These are phyloP conservation scores for Mycena latifolia DNA, from an alignment of 768 basidiomycete genomes.

Conservation along the genomic window DNA sequence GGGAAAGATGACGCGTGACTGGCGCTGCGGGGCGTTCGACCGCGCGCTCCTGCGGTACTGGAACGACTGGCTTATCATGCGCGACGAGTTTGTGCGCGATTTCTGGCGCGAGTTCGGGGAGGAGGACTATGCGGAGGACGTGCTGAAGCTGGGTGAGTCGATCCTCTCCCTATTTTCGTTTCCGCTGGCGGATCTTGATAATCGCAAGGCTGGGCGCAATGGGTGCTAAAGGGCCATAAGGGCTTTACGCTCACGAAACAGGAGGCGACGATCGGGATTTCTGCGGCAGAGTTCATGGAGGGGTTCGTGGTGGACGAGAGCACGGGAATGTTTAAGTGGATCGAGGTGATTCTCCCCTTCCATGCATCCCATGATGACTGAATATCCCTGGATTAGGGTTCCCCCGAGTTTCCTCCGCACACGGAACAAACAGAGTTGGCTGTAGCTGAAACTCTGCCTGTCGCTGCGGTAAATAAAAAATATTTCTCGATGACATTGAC, in stretches of 20 bases:
- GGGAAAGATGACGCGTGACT: slow-evolving; percentile 23
- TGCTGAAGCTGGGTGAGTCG: slow-evolving; percentile 51
- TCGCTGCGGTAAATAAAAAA: too few species aligned
- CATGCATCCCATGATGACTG: too few species aligned
- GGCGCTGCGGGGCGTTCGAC: slow-evolving; percentile 57
- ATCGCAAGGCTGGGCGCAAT: slow-evolving; percentile 51
- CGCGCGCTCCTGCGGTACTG: slow-evolving; percentile 56
- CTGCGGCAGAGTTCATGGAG: slow-evolving; percentile 44
- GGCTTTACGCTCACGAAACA: slow-evolving; percentile 54
- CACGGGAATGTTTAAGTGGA: slow-evolving; percentile 10
- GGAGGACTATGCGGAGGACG: slow-evolving; percentile 54
- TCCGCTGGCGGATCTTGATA: neutral
- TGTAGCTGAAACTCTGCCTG: too few species aligned
- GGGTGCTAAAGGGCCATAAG: slow-evolving; percentile 55
- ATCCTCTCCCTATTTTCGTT: neutral
- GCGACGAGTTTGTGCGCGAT: slow-evolving; percentile 51
- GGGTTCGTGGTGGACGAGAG: slow-evolving; percentile 38
- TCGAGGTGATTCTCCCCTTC: neutral
- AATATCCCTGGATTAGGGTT: too few species aligned
- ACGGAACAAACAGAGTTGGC: too few species aligned
- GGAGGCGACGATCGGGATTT: slow-evolving; percentile 49
- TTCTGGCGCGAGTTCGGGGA: slow-evolving; percentile 57
- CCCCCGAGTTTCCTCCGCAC: too few species aligned
- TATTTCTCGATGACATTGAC: too few species aligned
- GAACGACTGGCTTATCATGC: slow-evolving; percentile 55